Evolutionary conservation across 129 eudicot species (phyloP).

Genomic region (Lactuca saligna): DNA sequence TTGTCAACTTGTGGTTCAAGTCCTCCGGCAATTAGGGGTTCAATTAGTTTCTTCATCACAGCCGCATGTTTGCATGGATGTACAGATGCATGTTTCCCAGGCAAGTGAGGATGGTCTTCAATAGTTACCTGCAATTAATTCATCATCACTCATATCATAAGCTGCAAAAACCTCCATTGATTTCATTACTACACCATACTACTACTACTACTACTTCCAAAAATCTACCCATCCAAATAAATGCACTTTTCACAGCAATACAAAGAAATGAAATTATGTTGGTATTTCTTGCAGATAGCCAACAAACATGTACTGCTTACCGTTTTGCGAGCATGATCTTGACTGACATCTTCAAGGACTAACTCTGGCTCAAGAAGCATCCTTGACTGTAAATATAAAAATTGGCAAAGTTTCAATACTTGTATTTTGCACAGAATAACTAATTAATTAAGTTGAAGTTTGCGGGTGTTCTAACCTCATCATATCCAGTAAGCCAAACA

Average conservation of each 20-base stretch:
- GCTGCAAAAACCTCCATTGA: background rate
- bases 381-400: constrained; percentile 64
- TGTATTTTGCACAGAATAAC: too few relatives aligned
- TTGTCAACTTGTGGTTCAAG: constrained; percentile 99
- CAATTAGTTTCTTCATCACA: constrained; percentile 98
- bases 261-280: too few relatives aligned
- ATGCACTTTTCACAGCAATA: too few relatives aligned
- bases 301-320: constrained; percentile 39
- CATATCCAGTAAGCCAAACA: constrained; percentile 99
- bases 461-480: constrained; percentile 62
- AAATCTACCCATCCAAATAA: background rate
- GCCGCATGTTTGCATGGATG: constrained; percentile 98
- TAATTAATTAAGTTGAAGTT: too few relatives aligned
- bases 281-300: background rate
- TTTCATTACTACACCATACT: background rate
- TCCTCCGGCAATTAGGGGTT: constrained; percentile 88
- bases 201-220: too few relatives aligned
- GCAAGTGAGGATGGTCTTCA: constrained; percentile 95
- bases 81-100: constrained; percentile 96
- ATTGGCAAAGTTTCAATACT: background rate
- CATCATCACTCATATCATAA: background rate
- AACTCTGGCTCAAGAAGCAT: constrained; percentile 92
- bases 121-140: constrained; percentile 65
- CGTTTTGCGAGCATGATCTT: constrained; percentile 97
- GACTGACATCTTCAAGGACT: constrained; percentile 97